Conservation (phyloP, 2,329 filamentous ascomycete genomes). For the Diaporthe vexans region DNA sequence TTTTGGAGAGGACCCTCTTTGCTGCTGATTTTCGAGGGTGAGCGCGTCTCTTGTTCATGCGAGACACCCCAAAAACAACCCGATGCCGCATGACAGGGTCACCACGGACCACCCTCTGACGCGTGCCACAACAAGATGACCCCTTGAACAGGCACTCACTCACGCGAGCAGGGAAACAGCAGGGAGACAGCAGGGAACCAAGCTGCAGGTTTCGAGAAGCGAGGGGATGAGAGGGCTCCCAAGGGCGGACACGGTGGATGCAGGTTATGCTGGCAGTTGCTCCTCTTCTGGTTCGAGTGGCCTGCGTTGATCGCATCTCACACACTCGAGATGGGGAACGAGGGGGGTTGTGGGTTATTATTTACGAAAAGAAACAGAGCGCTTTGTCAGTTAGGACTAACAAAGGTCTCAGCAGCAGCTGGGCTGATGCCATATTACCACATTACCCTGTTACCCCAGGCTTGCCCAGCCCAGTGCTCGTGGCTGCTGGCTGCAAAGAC, state of each 20-base stretch:
- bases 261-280: conserved; percentile 14
- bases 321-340: conserved; percentile 12
- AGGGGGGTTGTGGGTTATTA: neutral
- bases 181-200: conserved; percentile 6
- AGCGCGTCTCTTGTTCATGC: conserved; percentile 34
- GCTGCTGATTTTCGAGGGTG: conserved; percentile 4
- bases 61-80: conserved; percentile 19
- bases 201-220: conserved; percentile 31
- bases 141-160: conserved; percentile 26
- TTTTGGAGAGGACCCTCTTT: neutral
- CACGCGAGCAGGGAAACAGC: conserved; percentile 30
- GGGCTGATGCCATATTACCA: neutral
- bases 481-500: neutral
- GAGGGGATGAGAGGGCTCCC: conserved; percentile 15
- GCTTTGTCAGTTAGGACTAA: neutral
- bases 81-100: conserved; percentile 33
- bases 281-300: conserved; percentile 25
- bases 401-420: neutral
- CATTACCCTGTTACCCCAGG: neutral
- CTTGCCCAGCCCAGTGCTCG: neutral
- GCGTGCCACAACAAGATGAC: conserved; percentile 37
- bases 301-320: conserved; percentile 12
- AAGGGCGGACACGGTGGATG: conserved; percentile 20
- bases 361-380: neutral
- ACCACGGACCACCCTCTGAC: conserved; percentile 19